Conservation (phyloP, 768 basidiomycete genomes). For the Royoungia palumana region DNA sequence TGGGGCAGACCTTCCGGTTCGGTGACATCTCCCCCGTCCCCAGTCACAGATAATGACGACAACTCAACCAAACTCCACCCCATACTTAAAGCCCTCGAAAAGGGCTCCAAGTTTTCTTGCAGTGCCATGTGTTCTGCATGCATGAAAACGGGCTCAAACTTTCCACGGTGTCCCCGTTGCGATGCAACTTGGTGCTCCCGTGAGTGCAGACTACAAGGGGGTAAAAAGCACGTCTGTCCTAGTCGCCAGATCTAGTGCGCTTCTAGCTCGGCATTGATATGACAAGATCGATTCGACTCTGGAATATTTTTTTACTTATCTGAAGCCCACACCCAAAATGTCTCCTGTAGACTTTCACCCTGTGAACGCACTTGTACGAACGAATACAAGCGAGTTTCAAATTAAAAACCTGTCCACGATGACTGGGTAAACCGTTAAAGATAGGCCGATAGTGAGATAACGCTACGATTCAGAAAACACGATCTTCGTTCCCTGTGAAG, state of each 20-base stretch:
- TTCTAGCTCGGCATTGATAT: not conserved
- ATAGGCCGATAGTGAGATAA: not conserved
- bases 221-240: conserved; percentile 50
- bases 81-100: conserved; percentile 49
- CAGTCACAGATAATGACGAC: conserved; percentile 13
- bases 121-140: conserved; percentile 49
- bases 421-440: not conserved
- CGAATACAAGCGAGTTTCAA: not conserved
- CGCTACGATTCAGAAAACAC: conserved; percentile 38
- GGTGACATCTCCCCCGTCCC: conserved; percentile 12
- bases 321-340: not conserved
- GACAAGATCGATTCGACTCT: not conserved
- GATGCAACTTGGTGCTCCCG: conserved; percentile 62
- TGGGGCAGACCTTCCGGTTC: conserved; percentile 7
- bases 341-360: not conserved
- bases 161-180: conserved; percentile 61
- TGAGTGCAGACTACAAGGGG: conserved; percentile 51
- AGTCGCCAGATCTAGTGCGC: conserved; percentile 9
- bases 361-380: not conserved
- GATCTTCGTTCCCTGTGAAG: conserved; percentile 85
- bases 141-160: conserved; percentile 49
- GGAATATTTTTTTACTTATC: not conserved
- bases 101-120: conserved; percentile 47
- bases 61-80: conserved; percentile 33
- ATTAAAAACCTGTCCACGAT: not conserved